Evolutionary conservation across 306 rosid species (phyloP).

Genomic region (Pyrus bretschneideri): DNA sequence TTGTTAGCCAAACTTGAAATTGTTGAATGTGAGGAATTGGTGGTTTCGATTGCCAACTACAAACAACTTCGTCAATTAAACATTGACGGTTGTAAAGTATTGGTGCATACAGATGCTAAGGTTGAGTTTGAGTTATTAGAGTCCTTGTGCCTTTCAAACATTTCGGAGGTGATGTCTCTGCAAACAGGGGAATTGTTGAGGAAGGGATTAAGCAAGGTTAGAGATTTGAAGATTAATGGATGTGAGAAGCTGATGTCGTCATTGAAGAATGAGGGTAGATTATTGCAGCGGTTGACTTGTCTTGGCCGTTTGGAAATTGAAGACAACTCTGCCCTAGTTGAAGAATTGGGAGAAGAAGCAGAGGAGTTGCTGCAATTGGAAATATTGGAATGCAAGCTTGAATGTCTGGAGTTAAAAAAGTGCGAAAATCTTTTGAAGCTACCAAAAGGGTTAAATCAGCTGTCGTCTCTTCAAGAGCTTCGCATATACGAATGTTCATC

Average conservation of each 20-base stretch:
- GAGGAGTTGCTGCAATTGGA: neutral
- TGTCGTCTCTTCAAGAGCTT: neutral
- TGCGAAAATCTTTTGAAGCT: neutral
- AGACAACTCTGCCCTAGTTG: neutral
- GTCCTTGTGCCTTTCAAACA: neutral
- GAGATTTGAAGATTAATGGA: too few relatives aligned
- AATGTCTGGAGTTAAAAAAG: neutral
- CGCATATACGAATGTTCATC: neutral
- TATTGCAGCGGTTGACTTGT: too few relatives aligned
- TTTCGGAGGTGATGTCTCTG: neutral
- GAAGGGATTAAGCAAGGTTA: too few relatives aligned
- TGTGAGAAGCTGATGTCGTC: too few relatives aligned
- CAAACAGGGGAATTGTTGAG: too few relatives aligned
- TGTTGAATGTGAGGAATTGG: too few relatives aligned
- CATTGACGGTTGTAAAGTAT: too few relatives aligned
- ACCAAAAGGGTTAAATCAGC: neutral
- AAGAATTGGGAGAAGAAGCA: neutral
- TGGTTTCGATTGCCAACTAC: too few relatives aligned
- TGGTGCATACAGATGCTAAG: too few relatives aligned
- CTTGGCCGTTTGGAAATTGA: neutral
- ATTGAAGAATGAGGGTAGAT: too few relatives aligned
- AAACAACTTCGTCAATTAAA: too few relatives aligned
- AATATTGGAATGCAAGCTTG: neutral
- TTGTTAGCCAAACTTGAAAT: rapidly evolving
- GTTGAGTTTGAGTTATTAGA: too few relatives aligned